Evolutionary conservation across 2,329 filamentous ascomycete genomes (phyloP), one percentile per base, ranked within the genome.

Genomic region (Colletotrichum orbiculare): DNA sequence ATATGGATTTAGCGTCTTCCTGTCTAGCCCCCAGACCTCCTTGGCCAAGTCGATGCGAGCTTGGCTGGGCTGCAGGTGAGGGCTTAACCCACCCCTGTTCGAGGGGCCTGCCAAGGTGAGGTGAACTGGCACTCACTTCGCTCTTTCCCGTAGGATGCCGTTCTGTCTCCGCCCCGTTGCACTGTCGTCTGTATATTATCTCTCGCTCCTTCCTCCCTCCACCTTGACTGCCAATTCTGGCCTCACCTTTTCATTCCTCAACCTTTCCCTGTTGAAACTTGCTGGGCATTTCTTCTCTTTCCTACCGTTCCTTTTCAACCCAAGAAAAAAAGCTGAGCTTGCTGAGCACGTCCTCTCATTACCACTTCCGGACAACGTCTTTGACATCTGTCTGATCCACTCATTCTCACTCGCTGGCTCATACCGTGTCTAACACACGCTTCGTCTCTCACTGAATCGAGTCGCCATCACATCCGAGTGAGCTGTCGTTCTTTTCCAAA

Each of bases 311-410:
- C 55, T 67, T 67, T 68, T 64, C 54, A 53, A 53, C n/a, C 33
- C 54, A 39, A 12, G 25, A 25, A 45, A 54, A 54, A 43, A 57
- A 49, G 66, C 64, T 64, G 59, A 67, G 66, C 66, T 69, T 73
- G 76, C 74, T 76, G 73, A 73, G 73, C 75, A 77, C 72, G 69
- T 77, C 71, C 75, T 73, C 68, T 76, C 74, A 63, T 76, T 76
- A 71, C 69, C 59, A 68, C 62, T 37, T 39, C 47, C 69, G 69
- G 68, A 71, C 71, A 66, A 64, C 69, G 46, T 68, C 68, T 67
- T 53, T 49, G 64, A 66, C 25, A 25, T 67, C 69, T 73, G 70
- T 72, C 73, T 73, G 68, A 69, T 74, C 69, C 74, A 62, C 72
- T 76, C 71, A 59, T 73, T 73, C 63, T 59, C 50, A 59, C 73